A percentile compares a stretch with the other conserved stretches of the same genome.
Evolutionary conservation across 139 green algal species (phyloP).

Genomic region (Medakamo hakoo): DNA sequence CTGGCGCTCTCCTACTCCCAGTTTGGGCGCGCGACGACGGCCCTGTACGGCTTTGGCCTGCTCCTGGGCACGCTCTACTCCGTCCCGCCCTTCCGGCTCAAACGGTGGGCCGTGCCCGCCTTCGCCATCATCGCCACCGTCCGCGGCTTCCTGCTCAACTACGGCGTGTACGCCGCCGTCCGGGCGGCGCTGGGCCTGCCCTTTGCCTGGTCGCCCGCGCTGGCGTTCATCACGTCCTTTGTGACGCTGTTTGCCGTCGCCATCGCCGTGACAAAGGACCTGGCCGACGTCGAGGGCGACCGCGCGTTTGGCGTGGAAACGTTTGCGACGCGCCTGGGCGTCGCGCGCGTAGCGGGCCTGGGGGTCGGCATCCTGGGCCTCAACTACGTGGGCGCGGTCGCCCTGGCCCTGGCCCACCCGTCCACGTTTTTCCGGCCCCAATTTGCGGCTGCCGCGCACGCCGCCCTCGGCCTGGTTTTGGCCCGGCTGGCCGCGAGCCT

Average conservation of each 20-base stretch:
- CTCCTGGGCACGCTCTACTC: conserved; percentile 92
- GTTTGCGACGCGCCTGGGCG: conserved; percentile 80
- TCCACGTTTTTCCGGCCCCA: conserved; percentile 46
- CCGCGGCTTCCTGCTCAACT: conserved; percentile 95
- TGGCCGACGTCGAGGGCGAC: conserved; percentile 93
- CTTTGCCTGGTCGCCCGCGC: conserved; percentile 74
- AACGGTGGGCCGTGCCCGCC: conserved; percentile 78
- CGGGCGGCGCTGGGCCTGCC: conserved; percentile 71
- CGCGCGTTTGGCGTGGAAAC: conserved; percentile 73
- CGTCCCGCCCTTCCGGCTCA: conserved; percentile 86
- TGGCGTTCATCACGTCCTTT: conserved; percentile 93
- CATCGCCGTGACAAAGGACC: conserved; percentile 97
- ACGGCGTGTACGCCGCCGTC: conserved; percentile 93
- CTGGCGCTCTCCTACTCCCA: conserved; percentile 53
- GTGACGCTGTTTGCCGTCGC: conserved; percentile 92
- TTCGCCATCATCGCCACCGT: conserved; percentile 97
- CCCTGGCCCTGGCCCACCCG: conserved; percentile 35
- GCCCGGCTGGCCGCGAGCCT: conserved; percentile 34
- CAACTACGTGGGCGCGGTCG: conserved; percentile 78
- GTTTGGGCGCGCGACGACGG: conserved; percentile 77
- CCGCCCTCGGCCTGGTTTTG: conserved; percentile 48
- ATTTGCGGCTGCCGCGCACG: conserved; percentile 72
- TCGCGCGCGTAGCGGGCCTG: conserved; percentile 32
- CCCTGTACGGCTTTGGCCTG: conserved; percentile 79
- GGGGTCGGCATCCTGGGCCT: conserved; percentile 57